A percentile compares a stretch with the other conserved stretches of the same genome.
These are phyloP conservation scores for Cytospora leucostoma DNA, from an alignment of 2,329 filamentous ascomycete genomes.

Conservation along the genomic window DNA sequence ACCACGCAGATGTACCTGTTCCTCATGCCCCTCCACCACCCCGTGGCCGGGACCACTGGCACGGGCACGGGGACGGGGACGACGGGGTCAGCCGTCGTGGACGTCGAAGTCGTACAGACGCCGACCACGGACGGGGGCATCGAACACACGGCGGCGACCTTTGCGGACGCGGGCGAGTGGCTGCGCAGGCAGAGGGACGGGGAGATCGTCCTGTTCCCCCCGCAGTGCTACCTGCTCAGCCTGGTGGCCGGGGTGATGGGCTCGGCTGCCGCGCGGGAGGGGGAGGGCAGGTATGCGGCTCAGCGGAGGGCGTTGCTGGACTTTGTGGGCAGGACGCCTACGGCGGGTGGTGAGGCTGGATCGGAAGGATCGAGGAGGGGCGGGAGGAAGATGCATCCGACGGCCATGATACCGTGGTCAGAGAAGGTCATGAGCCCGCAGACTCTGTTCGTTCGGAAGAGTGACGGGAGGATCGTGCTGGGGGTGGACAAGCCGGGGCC, in stretches of 20 bases:
- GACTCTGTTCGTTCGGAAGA: constrained; percentile 46
- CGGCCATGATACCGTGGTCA: constrained; percentile 54
- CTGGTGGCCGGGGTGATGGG: constrained; percentile 57
- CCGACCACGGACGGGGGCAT: constrained; percentile 68
- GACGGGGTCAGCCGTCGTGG: constrained; percentile 37
- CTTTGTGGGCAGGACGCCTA: constrained; percentile 52
- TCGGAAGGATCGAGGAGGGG: constrained; percentile 38
- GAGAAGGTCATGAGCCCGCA: constrained; percentile 64
- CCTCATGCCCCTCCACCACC: constrained; percentile 64
- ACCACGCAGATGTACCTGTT: constrained; percentile 98
- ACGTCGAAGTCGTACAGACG: constrained; percentile 62
- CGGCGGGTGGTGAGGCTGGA: constrained; percentile 29
- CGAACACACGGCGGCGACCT: constrained; percentile 70
- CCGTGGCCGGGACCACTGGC: background rate
- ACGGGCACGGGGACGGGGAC: constrained; percentile 2
- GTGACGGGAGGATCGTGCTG: constrained; percentile 53
- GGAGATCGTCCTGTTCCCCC: constrained; percentile 84
- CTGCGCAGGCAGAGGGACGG: constrained; percentile 62
- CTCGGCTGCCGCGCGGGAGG: constrained; percentile 34
- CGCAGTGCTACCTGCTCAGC: constrained; percentile 75
- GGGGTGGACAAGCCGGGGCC: constrained; percentile 59
- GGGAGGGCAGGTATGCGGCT: constrained; percentile 39
- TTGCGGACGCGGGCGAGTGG: constrained; percentile 72
- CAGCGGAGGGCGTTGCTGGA: constrained; percentile 55
- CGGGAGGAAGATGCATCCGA: constrained; percentile 41